Base-by-base conservation (phyloP, 75 land plant species). In the Isoetes taiwanensis region DNA sequence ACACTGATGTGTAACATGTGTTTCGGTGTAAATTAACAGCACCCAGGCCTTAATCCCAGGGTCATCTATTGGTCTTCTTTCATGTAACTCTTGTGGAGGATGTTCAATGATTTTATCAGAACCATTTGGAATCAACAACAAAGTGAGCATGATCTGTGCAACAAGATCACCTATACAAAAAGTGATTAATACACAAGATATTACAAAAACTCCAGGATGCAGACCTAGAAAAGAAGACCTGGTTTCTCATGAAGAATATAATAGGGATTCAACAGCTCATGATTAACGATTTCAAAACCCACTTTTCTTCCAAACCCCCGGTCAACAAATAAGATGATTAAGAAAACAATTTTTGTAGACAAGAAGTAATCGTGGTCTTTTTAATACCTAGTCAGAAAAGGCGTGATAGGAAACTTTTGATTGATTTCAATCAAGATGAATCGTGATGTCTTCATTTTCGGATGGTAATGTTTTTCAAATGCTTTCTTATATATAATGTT, bases 241-340 rank as follows among this genome's bases (percentile, higher is more conserved):
- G 95, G 75, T 60, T 87, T 93, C 68, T 87, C 98, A 63, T 87
- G 98, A n/a, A 93, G 89, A 55, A 93, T 89, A 35, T 94, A 95
- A 61, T 93, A 93, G 20, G 98, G 95, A 65, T 90, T 82, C 56
- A 90, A 61, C 1, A 90, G 85, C 2, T 87, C 98, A 67, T 87
- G 98, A 55, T 93, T 93, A 40, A 93, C 90, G 72, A 94, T 87
- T 43, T 93, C 98, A 9, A 93, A 30, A 95, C 98, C 39, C 98
- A 85, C 63, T 93, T 93, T 65, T 93, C 98, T 64, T 93, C 98
- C 56, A 90, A 60, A 38, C 80, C 82, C 74, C 97, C 86, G 56
- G 39, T n/a, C n/a, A n/a, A n/a, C n/a, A n/a, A n/a, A n/a, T n/a
- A n/a, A n/a, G n/a, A n/a, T n/a, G n/a, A n/a, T n/a, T n/a, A n/a